Base-by-base conservation (phyloP, 2,329 filamentous ascomycete species). In the Pyricularia sp. region DNA sequence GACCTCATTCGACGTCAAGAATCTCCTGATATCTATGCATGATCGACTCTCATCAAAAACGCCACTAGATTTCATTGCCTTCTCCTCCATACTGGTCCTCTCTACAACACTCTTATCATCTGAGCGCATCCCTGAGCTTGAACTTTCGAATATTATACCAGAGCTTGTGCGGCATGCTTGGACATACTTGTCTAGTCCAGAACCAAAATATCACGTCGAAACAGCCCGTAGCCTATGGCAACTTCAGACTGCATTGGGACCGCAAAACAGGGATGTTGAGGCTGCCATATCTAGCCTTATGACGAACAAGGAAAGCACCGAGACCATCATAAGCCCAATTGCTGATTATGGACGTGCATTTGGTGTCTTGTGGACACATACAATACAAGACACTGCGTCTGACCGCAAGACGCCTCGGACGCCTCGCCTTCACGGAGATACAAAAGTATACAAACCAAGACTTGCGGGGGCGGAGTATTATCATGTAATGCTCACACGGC, bases 161-260 rank as follows among this genome's bases (percentile, higher is more conserved):
- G 84, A 86, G 31, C 80, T 98, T 26, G 88, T 95, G 20, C 82
- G 83, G 1, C 86, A 90, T 69, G 84, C 94, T 0, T 99, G 95
- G 95, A 78, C 81, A 5, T 93, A 92, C 74, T 80, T 99, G 58
- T 92, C 93, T 0, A 90, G 92, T n/a, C 84, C 89, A 14, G 89
- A 90, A 71, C 93, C 94, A 0, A 97, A 97, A 76, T 96, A 94
- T 73, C 95, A 98, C 75, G 94, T 99, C 36, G 96, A 99, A 80
- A 90, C 93, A 23, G 92, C 96, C 10, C 88, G 92, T 69, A 90
- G 89, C 73, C 81, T 99, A 58, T 97, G 95, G 92, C 88, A 93
- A 72, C 81, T 99, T 67, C 93, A 98, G 73, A 86, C 85, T 28
- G 85, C 88, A 0, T 85, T 97, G 14, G 86, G 90, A 1, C 81